Evolutionary conservation across 2,329 filamentous ascomycete species (phyloP).

Genomic region (Dryadomyces quercivorus): DNA sequence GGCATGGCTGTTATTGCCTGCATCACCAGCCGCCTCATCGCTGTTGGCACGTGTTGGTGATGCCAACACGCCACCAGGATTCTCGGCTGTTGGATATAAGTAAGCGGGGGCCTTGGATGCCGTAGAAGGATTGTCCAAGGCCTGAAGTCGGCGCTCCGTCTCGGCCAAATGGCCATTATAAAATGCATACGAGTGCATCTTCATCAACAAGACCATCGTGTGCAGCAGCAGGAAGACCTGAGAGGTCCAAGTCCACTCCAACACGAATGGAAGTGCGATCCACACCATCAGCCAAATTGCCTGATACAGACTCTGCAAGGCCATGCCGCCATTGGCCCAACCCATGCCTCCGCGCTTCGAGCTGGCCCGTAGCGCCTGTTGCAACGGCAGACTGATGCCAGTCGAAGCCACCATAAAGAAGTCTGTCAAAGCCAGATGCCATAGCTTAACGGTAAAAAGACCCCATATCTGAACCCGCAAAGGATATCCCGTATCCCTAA

Average conservation of each 20-base stretch:
- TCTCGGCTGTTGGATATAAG: slow-evolving; percentile 56
- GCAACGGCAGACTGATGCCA: slow-evolving; percentile 58
- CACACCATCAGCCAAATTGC: slow-evolving; percentile 67
- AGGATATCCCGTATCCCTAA: slow-evolving; percentile 85
- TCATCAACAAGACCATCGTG: slow-evolving; percentile 88
- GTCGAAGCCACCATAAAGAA: slow-evolving; percentile 73
- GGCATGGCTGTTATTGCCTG: slow-evolving; percentile 2
- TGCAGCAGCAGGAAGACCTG: slow-evolving; percentile 93
- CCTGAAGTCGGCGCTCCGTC: slow-evolving; percentile 66
- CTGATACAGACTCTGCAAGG: slow-evolving; percentile 75
- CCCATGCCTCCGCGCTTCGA: slow-evolving; percentile 40
- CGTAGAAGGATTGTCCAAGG: slow-evolving; percentile 65
- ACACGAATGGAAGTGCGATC: slow-evolving; percentile 72
- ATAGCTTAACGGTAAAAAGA: slow-evolving; percentile 77
- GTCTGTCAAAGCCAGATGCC: slow-evolving; percentile 76
- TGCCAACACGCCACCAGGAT: slow-evolving; percentile 30
- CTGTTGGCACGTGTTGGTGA: slow-evolving; percentile 7
- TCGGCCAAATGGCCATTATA: slow-evolving; percentile 94
- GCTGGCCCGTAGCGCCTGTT: slow-evolving; percentile 50
- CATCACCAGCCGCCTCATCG: background rate
- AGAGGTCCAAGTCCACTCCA: slow-evolving; percentile 92
- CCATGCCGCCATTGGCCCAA: slow-evolving; percentile 70
- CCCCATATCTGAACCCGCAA: slow-evolving; percentile 79
- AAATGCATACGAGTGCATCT: slow-evolving; percentile 97
- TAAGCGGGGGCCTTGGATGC: slow-evolving; percentile 60